Percentiles rank a stretch among this genome's conserved stretches.
These are phyloP conservation scores for Saururus chinensis DNA, from an alignment of 164 flowering plant species.

Conservation along the genomic window DNA sequence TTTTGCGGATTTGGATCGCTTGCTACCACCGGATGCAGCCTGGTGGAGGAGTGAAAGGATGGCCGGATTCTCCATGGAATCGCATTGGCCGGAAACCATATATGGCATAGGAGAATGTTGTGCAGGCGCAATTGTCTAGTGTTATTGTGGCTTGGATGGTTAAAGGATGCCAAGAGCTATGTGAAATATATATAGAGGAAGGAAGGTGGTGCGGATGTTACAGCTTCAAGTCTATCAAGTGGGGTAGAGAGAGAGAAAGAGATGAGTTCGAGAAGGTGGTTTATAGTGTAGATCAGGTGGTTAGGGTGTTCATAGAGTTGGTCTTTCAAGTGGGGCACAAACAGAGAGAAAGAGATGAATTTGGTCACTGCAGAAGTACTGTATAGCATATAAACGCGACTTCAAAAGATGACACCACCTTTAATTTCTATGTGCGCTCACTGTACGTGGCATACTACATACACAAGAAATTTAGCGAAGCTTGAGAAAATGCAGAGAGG, in stretches of 20 bases:
- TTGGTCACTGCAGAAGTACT: too few species aligned
- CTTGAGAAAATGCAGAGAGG: neutral
- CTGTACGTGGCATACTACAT: too few species aligned
- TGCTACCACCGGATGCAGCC: conserved; percentile 18
- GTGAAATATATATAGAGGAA: conserved; percentile 11
- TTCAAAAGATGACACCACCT: too few species aligned
- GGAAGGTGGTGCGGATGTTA: conserved; percentile 25
- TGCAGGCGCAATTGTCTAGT: neutral
- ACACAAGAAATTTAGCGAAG: too few species aligned
- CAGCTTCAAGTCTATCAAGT: conserved; percentile 1
- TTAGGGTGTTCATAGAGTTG: conserved; percentile 22
- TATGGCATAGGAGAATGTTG: conserved; percentile 16
- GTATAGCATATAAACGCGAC: too few species aligned
- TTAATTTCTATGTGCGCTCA: too few species aligned
- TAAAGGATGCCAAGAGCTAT: neutral
- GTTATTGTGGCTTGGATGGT: conserved; percentile 11
- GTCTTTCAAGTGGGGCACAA: conserved; percentile 23
- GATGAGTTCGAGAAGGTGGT: too few species aligned
- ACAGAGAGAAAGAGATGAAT: neutral
- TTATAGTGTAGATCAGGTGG: too few species aligned
- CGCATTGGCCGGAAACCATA: conserved; percentile 29
- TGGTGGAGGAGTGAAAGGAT: conserved; percentile 41
- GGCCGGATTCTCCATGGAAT: conserved; percentile 50
- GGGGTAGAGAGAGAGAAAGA: too few species aligned
- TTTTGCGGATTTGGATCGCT: conserved; percentile 28